Evolutionary conservation across 768 basidiomycete genomes (phyloP).

Genomic region (Lactarius tabidus): DNA sequence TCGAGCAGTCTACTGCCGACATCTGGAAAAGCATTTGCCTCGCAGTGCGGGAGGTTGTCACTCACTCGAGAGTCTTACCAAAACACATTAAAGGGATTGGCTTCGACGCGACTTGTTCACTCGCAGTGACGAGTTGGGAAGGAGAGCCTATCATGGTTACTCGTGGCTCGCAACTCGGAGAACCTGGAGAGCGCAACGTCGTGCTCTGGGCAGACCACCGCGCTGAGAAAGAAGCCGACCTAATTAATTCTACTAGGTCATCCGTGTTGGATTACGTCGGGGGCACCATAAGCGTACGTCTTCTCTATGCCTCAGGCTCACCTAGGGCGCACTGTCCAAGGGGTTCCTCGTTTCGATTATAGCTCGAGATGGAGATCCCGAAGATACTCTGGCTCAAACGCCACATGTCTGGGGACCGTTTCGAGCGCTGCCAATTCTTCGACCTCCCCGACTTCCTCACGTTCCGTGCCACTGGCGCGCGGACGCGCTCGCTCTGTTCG

Average conservation of each 20-base stretch:
- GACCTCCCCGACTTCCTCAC: slow-evolving; percentile 97
- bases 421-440: slow-evolving; percentile 76
- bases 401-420: slow-evolving; percentile 68
- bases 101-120: slow-evolving; percentile 95
- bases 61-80: slow-evolving; percentile 51
- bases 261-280: slow-evolving; percentile 92
- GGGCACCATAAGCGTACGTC: slow-evolving; percentile 83
- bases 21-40: slow-evolving; percentile 75
- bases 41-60: slow-evolving; percentile 60
- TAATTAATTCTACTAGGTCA: slow-evolving; percentile 83
- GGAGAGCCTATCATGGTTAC: slow-evolving; percentile 77
- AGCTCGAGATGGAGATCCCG: slow-evolving; percentile 98
- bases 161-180: slow-evolving; percentile 58
- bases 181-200: slow-evolving; percentile 73
- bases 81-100: slow-evolving; percentile 78
- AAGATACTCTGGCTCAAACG: slow-evolving; percentile 97
- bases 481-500: slow-evolving; percentile 83
- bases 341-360: not conserved
- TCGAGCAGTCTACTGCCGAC: slow-evolving; percentile 90
- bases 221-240: slow-evolving; percentile 85
- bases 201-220: slow-evolving; percentile 97
- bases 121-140: slow-evolving; percentile 75
- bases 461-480: slow-evolving; percentile 75
- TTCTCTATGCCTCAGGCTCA: not conserved
- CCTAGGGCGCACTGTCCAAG: not conserved